Evolutionary conservation across 2,329 filamentous ascomycete species (phyloP).

Genomic region (Cryoendolithus antarcticus): DNA sequence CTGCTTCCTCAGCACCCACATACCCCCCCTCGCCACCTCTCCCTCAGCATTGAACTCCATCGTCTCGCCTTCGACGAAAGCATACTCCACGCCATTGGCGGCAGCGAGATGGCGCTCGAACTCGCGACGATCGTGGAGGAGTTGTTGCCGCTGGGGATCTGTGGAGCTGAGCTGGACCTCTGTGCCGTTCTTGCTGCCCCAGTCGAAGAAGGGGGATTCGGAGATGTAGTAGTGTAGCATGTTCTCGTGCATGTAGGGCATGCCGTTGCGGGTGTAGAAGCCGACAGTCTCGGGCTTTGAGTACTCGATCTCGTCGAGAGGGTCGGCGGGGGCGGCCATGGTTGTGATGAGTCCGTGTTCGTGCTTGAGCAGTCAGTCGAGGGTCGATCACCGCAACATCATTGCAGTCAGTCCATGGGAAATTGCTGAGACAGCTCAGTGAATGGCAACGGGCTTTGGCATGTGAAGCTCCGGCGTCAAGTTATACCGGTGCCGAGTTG

Average conservation of each 20-base stretch:
- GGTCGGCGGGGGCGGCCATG: constrained; percentile 10
- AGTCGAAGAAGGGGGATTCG: constrained; percentile 52
- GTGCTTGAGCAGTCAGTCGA: too few species aligned
- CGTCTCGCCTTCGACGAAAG: constrained; percentile 31
- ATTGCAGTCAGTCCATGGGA: too few species aligned
- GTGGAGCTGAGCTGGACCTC: constrained; percentile 39
- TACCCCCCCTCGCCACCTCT: constrained; percentile 42
- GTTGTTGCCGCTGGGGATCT: constrained; percentile 36
- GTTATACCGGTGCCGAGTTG: too few species aligned
- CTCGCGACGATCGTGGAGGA: constrained; percentile 41
- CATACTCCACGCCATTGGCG: constrained; percentile 47
- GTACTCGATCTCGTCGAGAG: constrained; percentile 17
- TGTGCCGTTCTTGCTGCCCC: constrained; percentile 47
- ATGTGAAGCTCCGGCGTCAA: too few species aligned
- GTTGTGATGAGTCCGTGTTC: background rate
- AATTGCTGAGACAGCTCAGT: too few species aligned
- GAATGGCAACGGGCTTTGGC: too few species aligned
- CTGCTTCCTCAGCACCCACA: constrained; percentile 20
- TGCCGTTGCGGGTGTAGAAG: constrained; percentile 1
- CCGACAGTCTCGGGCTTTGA: background rate
- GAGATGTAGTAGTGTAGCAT: constrained; percentile 48
- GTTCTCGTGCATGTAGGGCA: constrained; percentile 25
- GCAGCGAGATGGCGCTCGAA: constrained; percentile 44
- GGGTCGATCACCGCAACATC: too few species aligned
- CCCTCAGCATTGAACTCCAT: constrained; percentile 18